These are phyloP conservation scores for Murraya paniculata DNA, from an alignment of 345 rosid genomes.

Conservation along the genomic window DNA sequence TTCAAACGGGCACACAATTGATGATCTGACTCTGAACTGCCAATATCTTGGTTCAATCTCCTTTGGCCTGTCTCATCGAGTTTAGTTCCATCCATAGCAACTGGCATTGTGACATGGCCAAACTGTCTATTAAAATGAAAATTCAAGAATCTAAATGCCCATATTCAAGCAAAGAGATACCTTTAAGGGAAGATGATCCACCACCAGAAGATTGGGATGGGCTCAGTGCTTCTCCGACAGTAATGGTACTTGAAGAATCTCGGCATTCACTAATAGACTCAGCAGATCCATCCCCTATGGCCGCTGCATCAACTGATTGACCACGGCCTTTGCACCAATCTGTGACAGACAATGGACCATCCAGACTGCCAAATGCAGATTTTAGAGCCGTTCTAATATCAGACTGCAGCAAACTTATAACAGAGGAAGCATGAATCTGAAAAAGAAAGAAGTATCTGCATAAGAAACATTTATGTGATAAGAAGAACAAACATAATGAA, in stretches of 20 bases:
- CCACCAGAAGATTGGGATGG: conserved; percentile 55
- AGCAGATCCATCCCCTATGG: conserved; percentile 65
- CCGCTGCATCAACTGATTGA: conserved; percentile 55
- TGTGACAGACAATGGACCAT: conserved; percentile 83
- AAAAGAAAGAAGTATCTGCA: conserved; percentile 16
- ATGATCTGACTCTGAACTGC: conserved; percentile 65
- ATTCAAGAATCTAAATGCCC: conserved; percentile 8
- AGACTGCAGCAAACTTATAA: conserved; percentile 78
- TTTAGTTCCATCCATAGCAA: conserved; percentile 57
- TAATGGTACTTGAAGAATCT: conserved; percentile 48
- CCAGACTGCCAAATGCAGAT: conserved; percentile 77
- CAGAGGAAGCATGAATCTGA: conserved; percentile 84
- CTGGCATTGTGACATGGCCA: conserved; percentile 31
- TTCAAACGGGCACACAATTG: conserved; percentile 42
- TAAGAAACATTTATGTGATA: conserved; percentile 4
- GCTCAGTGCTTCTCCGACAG: conserved; percentile 60
- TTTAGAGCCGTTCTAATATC: conserved; percentile 86
- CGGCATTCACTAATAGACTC: conserved; percentile 82
- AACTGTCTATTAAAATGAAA: conserved; percentile 9
- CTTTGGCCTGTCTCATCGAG: conserved; percentile 68
- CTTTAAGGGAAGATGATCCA: conserved; percentile 54
- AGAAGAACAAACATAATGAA: neutral
- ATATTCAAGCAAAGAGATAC: conserved; percentile 24
- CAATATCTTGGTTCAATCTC: conserved; percentile 59
- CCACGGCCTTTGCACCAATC: conserved; percentile 97